Percentiles rank a stretch among this genome's conserved stretches.
phyloP scores from a whole-genome alignment of 805 yeast species.

The Candida parachauliodes region DNA sequence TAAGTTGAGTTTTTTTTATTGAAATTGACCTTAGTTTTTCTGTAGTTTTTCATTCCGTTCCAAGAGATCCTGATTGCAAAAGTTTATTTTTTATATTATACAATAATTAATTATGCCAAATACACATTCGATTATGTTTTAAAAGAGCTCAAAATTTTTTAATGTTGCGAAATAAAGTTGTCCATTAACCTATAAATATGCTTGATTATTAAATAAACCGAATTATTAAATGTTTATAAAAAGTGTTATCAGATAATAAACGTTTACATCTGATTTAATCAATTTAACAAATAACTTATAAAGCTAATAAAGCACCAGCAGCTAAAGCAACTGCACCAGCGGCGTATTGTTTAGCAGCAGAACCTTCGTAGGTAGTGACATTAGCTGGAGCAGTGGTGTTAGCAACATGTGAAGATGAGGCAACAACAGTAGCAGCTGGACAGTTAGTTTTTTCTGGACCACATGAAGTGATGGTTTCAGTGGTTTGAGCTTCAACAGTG shows the following conservation, averaged over 20 bases:
- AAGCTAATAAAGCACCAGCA: conserved; percentile 55
- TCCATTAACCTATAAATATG: background rate
- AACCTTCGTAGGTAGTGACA: conserved; percentile 38
- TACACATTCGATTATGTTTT: too few relatives aligned
- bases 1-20: too few relatives aligned
- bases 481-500: conserved; percentile 16
- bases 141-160: too few relatives aligned
- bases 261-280: too few relatives aligned
- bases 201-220: conserved; percentile 1
- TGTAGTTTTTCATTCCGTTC: too few relatives aligned
- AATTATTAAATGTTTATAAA: background rate
- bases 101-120: too few relatives aligned
- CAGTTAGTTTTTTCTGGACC: conserved; percentile 40
- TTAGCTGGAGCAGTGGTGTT: conserved; percentile 24
- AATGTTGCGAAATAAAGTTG: too few relatives aligned
- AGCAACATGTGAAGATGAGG: conserved; percentile 9
- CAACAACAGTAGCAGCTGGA: conserved; percentile 22
- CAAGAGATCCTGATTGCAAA: too few relatives aligned
- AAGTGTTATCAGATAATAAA: conserved; percentile 4
- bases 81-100: too few relatives aligned
- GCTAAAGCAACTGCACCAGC: conserved; percentile 48
- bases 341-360: conserved; percentile 32
- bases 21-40: too few relatives aligned
- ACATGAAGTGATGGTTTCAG: conserved; percentile 49
- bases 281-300: conserved; percentile 32